Evolutionary conservation across 2,329 filamentous ascomycete genomes (phyloP).

Genomic region (Gyromitra esculenta): DNA sequence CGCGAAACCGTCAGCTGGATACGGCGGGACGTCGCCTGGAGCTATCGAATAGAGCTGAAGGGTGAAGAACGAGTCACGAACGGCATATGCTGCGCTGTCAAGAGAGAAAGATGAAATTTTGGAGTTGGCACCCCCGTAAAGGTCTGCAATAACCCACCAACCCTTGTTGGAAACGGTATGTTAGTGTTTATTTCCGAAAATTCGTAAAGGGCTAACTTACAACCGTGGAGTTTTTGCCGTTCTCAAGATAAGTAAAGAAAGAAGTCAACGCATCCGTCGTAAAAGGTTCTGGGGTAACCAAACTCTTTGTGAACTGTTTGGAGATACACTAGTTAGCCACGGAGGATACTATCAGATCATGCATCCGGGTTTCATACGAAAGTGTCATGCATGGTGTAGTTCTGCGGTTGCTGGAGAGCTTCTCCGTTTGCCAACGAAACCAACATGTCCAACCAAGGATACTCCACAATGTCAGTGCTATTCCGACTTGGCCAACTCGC

Average conservation of each 20-base stretch:
- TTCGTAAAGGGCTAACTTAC: slow-evolving; percentile 19
- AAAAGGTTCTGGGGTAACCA: slow-evolving; percentile 56
- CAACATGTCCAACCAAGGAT: slow-evolving; percentile 53
- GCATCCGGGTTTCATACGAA: slow-evolving; percentile 55
- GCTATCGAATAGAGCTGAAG: slow-evolving; percentile 58
- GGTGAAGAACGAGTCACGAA: slow-evolving; percentile 59
- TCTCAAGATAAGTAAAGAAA: slow-evolving; percentile 51
- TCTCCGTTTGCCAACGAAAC: slow-evolving; percentile 44
- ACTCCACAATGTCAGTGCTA: slow-evolving; percentile 48
- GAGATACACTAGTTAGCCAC: neutral
- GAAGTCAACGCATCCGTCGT: slow-evolving; percentile 34
- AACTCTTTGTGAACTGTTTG: slow-evolving; percentile 60
- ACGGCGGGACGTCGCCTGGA: slow-evolving; percentile 24
- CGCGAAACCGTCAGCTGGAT: slow-evolving; percentile 53
- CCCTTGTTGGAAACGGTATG: slow-evolving; percentile 17
- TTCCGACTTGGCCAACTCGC: slow-evolving; percentile 54
- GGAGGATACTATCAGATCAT: neutral
- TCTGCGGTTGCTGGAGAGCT: slow-evolving; percentile 35
- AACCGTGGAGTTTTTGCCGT: slow-evolving; percentile 15
- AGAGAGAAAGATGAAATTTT: slow-evolving; percentile 57
- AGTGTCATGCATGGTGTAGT: slow-evolving; percentile 48
- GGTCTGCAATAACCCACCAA: slow-evolving; percentile 59
- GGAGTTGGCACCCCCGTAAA: slow-evolving; percentile 60
- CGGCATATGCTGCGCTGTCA: slow-evolving; percentile 57
- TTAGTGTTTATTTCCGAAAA: slow-evolving; percentile 16